Percentiles rank a stretch among this genome's conserved stretches.
Evolutionary conservation across 768 basidiomycete species (phyloP).

Genomic region (Trametes sanguinea): DNA sequence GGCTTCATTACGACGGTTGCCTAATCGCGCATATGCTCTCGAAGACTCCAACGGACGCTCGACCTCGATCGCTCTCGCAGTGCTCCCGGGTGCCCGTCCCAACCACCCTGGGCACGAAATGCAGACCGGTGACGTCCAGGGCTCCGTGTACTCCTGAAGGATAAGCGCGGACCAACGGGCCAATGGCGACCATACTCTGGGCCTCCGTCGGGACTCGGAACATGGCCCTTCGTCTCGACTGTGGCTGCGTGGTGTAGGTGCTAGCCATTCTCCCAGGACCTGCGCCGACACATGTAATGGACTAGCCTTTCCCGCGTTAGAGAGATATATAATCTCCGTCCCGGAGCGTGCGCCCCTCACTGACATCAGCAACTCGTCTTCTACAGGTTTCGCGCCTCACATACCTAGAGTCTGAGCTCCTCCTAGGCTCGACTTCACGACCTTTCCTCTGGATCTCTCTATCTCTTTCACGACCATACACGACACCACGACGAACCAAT

Average conservation of each 20-base stretch:
- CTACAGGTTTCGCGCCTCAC: neutral
- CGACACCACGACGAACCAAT: neutral
- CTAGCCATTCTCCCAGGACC: neutral
- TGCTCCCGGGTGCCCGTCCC: neutral
- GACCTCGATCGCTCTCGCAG: neutral
- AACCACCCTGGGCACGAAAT: neutral
- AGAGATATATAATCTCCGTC: neutral
- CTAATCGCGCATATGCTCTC: constrained; percentile 2
- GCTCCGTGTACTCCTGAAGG: neutral
- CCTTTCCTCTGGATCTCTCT: neutral
- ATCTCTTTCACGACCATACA: neutral
- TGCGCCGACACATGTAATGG: neutral
- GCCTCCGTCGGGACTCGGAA: neutral
- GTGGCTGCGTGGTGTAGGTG: neutral
- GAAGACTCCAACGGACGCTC: neutral
- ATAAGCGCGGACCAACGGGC: neutral
- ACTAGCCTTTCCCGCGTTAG: neutral
- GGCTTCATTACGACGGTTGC: neutral
- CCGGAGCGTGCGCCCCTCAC: neutral
- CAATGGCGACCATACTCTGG: neutral
- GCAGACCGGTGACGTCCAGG: constrained; percentile 3
- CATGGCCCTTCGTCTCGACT: neutral
- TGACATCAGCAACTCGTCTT: constrained; percentile 6
- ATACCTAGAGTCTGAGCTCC: neutral
- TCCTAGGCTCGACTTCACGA: constrained; percentile 2